Base-by-base conservation (phyloP, 2,329 filamentous ascomycete genomes). In the Myotisia sp. region DNA sequence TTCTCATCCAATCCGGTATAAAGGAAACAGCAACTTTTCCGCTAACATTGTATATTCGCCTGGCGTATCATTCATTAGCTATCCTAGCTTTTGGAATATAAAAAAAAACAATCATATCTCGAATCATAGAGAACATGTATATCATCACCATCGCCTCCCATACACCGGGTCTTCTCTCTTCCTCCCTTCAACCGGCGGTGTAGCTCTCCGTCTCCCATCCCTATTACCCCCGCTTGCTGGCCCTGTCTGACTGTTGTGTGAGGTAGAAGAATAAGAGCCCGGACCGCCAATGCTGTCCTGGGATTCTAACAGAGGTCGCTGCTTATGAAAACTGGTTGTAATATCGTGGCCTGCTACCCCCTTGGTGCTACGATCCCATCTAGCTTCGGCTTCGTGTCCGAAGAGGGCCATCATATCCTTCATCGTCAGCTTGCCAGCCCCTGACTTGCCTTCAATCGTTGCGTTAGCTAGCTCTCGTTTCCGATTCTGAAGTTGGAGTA, bases 381-480 rank as follows among this genome's bases (percentile, higher is more conserved):
- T 60, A 23, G 56, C 53, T 44, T 74, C 70, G 0, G 69, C 70
- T 48, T 83, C 77, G 19, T 76, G 74, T 42, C 74, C 75, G 63
- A 98, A 98, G 37, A 98, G 68, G 32, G 82, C 77, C 56, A 98
- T 69, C 55, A 98, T 92, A 59, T 98, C 90, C 52, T 85, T 78
- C 72, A 95, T 77, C 30, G 79, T 83, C 32, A 98, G 67, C 62
- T 94, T 94, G 53, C 81, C 74, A 10, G 76, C 71, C 40, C 79
- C 81, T 51, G 73, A 56, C 49, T 75, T 80, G 53, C 75, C 72
- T 44, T 94, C 90, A 38, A 98, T 90, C 8, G 90, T 83, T 41
- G 86, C 77, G 50, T 84, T 78, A n/a, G 90, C 87, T 8, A 98
- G 70, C 47, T 84, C 74, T 7, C 90, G 75, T 63, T 98, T 98